Percentiles rank a stretch among this genome's conserved stretches.
phyloP scores from a whole-genome alignment of 495 filamentous ascomycete species.

The Daldinia childiae region DNA sequence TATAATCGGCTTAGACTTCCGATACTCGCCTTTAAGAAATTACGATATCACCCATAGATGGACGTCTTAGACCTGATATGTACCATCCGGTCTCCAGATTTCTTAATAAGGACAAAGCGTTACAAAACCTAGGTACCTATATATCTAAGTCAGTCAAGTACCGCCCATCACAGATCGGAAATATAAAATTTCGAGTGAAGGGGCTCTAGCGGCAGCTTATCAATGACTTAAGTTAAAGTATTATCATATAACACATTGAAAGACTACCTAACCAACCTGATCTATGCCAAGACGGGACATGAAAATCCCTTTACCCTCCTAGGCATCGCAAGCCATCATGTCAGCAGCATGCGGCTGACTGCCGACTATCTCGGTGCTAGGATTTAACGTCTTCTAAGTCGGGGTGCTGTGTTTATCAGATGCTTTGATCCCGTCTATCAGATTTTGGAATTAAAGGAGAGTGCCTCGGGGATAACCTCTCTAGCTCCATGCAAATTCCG shows the following conservation, averaged over 20 bases:
- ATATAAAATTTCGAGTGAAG: neutral
- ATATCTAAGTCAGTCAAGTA: neutral
- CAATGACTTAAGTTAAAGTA: neutral
- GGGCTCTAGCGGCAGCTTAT: neutral
- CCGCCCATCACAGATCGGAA: neutral
- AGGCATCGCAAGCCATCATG: neutral
- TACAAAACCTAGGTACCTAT: neutral
- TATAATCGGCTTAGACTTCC: too few relatives aligned
- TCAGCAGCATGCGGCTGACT: neutral
- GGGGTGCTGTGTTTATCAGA: neutral
- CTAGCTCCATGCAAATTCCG: constrained; percentile 30
- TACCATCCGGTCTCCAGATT: neutral
- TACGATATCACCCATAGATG: too few relatives aligned
- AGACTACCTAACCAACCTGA: neutral
- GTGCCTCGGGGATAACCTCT: constrained; percentile 12
- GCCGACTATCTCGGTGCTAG: neutral
- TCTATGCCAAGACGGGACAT: neutral
- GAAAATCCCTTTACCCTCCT: neutral
- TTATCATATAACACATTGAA: neutral
- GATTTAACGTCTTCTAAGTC: neutral
- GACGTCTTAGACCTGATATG: too few relatives aligned
- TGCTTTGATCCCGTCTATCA: neutral
- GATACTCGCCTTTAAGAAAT: too few relatives aligned
- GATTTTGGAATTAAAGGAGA: neutral
- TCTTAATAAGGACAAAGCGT: neutral